Base-by-base conservation (phyloP, 169 alveolate genomes). In the Babesia bigemina region DNA sequence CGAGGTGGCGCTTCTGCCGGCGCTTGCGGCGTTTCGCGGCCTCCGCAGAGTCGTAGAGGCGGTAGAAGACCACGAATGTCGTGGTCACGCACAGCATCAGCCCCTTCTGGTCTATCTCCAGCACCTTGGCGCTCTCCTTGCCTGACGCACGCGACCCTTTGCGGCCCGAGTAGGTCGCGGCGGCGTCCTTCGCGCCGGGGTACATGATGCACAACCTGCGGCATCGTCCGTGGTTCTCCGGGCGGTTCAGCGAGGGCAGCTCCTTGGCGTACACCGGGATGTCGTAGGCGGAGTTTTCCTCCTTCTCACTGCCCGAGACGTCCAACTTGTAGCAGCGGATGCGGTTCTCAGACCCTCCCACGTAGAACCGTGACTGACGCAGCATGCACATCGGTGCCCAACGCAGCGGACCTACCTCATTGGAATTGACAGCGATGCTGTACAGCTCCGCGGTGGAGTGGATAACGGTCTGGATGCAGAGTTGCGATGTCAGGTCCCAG, bases 391-490 rank as follows among this genome's bases (percentile, higher is more conserved):
- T 10, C 2, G 7, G 28, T 26, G 17, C 61, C 9, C 4, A 28
- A 19, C 36, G 2, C 39, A 53, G 2, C 11, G 4, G 12, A 70
- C 79, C 0, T 19, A 70, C 79, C 70, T 71, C 81, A 59, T 58
- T 47, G 4, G 33, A 14, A 39, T 50, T 44, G 11, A 88, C 70
- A 17, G 91, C 81, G 24, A 87, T 63, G n/a, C 91, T 71, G 63
- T 79, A 89, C 22, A 91, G 81, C 58, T 90, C 95, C 22, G 91
- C 92, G 44, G 90, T 90, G 52, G 89, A 87, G 53, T 88, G 92
- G 21, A 92, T 90, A n/a, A 90, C 81, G 4, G 96, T 93, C 62
- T 94, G 95, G 9, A 94, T 90, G 75, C 96, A 93, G 36, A 87
- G 60, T 81, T 94, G 94, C 28, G 92, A 79, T 48, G 76, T 79